Percentiles rank a stretch among this genome's conserved stretches.
Evolutionary conservation across 306 rosid genomes (phyloP).

Genomic region (Hippophae gyantsensis): DNA sequence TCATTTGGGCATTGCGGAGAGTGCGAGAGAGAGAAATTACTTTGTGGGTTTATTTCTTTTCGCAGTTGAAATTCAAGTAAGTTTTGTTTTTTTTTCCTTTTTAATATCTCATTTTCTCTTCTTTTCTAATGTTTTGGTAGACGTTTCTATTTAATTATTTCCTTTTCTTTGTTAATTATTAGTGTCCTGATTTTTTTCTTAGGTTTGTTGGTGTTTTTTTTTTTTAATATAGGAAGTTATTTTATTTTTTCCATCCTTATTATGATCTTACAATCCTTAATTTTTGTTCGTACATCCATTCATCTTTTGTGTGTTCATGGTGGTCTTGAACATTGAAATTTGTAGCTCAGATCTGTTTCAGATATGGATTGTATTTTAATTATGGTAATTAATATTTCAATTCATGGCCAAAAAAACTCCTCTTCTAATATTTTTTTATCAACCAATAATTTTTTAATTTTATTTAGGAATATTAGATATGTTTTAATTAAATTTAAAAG

Average conservation of each 20-base stretch:
- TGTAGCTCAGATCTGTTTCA: conserved; percentile 38
- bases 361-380: conserved; percentile 9
- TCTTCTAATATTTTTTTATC: no score
- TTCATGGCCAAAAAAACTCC: no score
- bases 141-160: background rate
- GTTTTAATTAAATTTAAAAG: no score
- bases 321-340: background rate
- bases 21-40: conserved; percentile 4
- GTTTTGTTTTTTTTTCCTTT: background rate
- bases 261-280: background rate
- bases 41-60: background rate
- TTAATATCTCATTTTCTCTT: background rate
- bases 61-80: conserved; percentile 7
- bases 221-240: background rate
- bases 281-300: background rate
- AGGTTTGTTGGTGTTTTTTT: background rate
- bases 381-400: conserved; percentile 11
- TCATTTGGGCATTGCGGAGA: conserved; percentile 11
- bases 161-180: background rate
- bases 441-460: no score
- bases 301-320: conserved; percentile 1
- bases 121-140: background rate
- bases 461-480: no score
- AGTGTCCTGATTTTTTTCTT: background rate
- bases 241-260: background rate